A percentile compares a stretch with the other conserved stretches of the same genome.
These are phyloP conservation scores for Bonia amplexicaulis DNA, from an alignment of 176 grass and related monocot species.

Conservation along the genomic window DNA sequence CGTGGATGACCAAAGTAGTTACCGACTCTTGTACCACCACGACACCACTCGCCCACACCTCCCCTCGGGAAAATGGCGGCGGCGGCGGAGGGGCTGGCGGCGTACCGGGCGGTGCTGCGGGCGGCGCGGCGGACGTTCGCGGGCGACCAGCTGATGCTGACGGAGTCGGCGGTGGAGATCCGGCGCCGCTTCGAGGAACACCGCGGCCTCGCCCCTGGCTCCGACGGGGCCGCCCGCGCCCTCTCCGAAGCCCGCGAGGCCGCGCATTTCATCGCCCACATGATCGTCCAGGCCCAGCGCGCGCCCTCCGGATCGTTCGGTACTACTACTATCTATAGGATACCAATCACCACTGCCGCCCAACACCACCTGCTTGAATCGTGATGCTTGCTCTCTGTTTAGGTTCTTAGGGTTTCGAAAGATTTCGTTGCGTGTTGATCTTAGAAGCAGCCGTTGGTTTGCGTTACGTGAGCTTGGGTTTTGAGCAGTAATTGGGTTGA, in stretches of 20 bases:
- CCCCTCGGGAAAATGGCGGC: constrained; percentile 4
- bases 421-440: background rate
- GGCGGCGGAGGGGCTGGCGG: constrained; percentile 58
- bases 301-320: constrained; percentile 64
- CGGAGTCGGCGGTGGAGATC: constrained; percentile 84
- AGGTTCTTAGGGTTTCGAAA: background rate
- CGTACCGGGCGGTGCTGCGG: constrained; percentile 73
- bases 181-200: constrained; percentile 82
- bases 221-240: constrained; percentile 58
- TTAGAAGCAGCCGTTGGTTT: background rate
- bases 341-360: background rate
- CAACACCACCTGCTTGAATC: background rate
- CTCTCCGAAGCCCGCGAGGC: constrained; percentile 57
- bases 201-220: constrained; percentile 42
- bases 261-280: constrained; percentile 79
- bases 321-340: constrained; percentile 3
- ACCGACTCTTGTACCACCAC: background rate
- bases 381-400: background rate
- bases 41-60: background rate
- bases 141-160: constrained; percentile 73
- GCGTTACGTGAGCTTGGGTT: background rate
- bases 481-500: background rate
- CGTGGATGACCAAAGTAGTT: background rate
- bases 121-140: constrained; percentile 82
- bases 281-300: constrained; percentile 87